Evolutionary conservation across 495 filamentous ascomycete genomes (phyloP).

Genomic region (Coniosporium apollinis): DNA sequence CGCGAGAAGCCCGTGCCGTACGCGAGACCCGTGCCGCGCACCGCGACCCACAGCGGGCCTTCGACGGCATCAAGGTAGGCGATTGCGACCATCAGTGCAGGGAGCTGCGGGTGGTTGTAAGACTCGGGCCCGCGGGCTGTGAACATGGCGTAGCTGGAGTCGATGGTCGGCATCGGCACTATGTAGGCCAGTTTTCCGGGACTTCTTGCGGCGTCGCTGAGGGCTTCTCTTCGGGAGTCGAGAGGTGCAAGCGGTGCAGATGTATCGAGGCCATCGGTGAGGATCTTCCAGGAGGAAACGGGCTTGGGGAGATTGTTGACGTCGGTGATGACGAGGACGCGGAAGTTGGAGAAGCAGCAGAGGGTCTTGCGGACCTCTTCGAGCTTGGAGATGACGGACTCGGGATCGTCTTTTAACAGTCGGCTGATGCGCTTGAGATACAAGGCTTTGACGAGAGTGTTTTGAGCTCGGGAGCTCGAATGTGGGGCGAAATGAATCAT

Average conservation of each 20-base stretch:
- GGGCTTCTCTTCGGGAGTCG: conserved; percentile 39
- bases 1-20: conserved; percentile 68
- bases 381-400: conserved; percentile 55
- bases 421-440: conserved; percentile 74
- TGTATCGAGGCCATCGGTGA: conserved; percentile 29
- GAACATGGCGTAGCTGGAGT: conserved; percentile 75
- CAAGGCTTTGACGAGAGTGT: conserved; percentile 71
- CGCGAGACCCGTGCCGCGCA: conserved; percentile 80
- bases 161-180: conserved; percentile 79
- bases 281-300: conserved; percentile 65
- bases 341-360: conserved; percentile 66
- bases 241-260: conserved; percentile 37
- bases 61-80: conserved; percentile 87
- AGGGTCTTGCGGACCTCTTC: conserved; percentile 57
- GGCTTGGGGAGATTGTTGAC: conserved; percentile 59
- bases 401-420: conserved; percentile 53
- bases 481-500: conserved; percentile 61
- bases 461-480: conserved; percentile 58
- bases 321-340: conserved; percentile 69
- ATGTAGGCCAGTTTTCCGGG: conserved; percentile 62
- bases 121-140: conserved; percentile 56
- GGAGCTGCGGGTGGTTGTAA: conserved; percentile 59
- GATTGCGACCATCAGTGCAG: conserved; percentile 69
- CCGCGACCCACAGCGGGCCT: conserved; percentile 82
- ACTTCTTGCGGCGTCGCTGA: conserved; percentile 52